Percentiles rank a stretch among this genome's conserved stretches.
These are phyloP conservation scores for Yarrowia phangngaensis DNA, from an alignment of 805 yeast genomes.

Conservation along the genomic window DNA sequence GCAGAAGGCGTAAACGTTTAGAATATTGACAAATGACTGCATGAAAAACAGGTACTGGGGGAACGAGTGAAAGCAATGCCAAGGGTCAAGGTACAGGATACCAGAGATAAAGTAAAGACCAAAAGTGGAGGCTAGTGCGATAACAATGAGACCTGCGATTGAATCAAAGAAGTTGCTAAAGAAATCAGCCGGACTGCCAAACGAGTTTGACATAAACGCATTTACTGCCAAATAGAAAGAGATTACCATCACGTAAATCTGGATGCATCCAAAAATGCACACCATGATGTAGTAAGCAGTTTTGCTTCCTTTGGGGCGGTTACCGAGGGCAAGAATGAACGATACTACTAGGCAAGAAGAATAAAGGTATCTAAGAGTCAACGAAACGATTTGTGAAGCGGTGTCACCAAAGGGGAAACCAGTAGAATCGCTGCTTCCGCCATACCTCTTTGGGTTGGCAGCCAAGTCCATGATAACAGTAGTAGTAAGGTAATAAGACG, in stretches of 20 bases:
- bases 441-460: slow-evolving; percentile 42
- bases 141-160: slow-evolving; percentile 54
- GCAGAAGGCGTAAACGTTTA: slow-evolving; percentile 66
- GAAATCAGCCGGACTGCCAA: slow-evolving; percentile 34
- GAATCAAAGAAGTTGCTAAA: slow-evolving; percentile 41
- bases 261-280: slow-evolving; percentile 55
- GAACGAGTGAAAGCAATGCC: slow-evolving; percentile 61
- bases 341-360: slow-evolving; percentile 55
- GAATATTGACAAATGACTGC: slow-evolving; percentile 44
- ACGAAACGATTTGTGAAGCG: slow-evolving; percentile 46
- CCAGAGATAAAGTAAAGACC: slow-evolving; percentile 59
- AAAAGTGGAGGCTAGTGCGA: slow-evolving; percentile 58
- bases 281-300: slow-evolving; percentile 52
- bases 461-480: slow-evolving; percentile 52
- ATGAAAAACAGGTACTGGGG: slow-evolving; percentile 39
- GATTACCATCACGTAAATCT: slow-evolving; percentile 56
- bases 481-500: slow-evolving; percentile 60
- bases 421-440: slow-evolving; percentile 46
- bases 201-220: slow-evolving; percentile 44
- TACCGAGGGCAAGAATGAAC: slow-evolving; percentile 61
- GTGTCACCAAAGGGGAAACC: slow-evolving; percentile 39
- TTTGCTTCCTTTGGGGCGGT: slow-evolving; percentile 59
- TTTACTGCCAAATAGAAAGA: slow-evolving; percentile 56
- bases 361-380: slow-evolving; percentile 54
- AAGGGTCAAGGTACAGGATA: slow-evolving; percentile 58